Base-by-base conservation (phyloP, 2,329 filamentous ascomycete genomes). In the Diaporthe sp. region DNA sequence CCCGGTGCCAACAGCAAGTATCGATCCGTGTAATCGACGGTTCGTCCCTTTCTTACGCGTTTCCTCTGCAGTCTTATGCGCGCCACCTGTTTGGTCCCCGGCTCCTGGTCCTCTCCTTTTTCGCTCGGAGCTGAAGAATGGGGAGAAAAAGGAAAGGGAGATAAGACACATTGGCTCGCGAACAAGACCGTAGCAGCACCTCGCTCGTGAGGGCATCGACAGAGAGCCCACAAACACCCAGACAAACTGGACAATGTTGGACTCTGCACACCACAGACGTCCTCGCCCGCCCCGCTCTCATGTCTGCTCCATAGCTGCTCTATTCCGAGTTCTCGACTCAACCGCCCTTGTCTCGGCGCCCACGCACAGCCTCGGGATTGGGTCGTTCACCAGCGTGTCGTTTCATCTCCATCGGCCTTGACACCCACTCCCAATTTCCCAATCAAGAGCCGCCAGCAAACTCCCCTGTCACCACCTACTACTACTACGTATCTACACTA, bases 371-470 rank as follows among this genome's bases (percentile, higher is more conserved):
- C 71, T 61, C 66, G 55, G 81, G 9, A 79, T 82, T 69, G 53
- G 61, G 37, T 37, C 53, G n/a, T 32, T 66, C 47, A 55, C 51
- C 32, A 73, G 55, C 73, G 75, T 77, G 39, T 55, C 55, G 72
- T 74, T 74, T 66, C 58, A 66, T 71, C 51, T 35, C 56, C 58
- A 53, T 78, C 75, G 75, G 69, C 68, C 55, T 73, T 65, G 51
- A 71, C 51, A 65, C 55, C 75, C 72, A 73, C 59, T 69, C 47
- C 22, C 39, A 72, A 71, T 75, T 75, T 77, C 76, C 78, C 76
- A 77, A 78, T 78, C 75, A 78, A 61, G 76, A 68, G 71, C 53
- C 70, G 77, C 78, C 78, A 79, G 77, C 76, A 78, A 56, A 35
- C 47, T 51, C 61, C 61, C 58, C n/a, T 58, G 53, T 53, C 74